A percentile compares a stretch with the other conserved stretches of the same genome.
phyloP scores from a whole-genome alignment of 1,139 yeast genomes.

The Kurtzmaniella quercitrusa region DNA sequence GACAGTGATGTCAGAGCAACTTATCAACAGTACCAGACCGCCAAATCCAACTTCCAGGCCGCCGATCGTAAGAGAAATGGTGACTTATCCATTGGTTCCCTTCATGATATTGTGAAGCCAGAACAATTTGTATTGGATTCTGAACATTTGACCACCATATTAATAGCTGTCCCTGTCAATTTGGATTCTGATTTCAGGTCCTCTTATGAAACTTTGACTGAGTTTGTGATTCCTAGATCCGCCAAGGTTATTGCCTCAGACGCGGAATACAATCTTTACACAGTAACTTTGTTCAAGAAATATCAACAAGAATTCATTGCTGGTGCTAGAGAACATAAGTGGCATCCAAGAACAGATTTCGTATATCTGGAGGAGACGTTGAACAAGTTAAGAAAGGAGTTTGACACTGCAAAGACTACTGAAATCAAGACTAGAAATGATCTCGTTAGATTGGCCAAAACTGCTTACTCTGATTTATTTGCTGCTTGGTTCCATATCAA shows the following conservation, averaged over 20 bases:
- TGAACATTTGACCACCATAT: conserved; percentile 77
- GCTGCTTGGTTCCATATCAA: conserved; percentile 89
- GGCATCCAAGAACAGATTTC: conserved; percentile 87
- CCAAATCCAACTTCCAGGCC: conserved; percentile 78
- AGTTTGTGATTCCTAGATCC: conserved; percentile 88
- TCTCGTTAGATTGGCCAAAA: conserved; percentile 72
- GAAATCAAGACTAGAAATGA: conserved; percentile 78
- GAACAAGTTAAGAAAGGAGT: conserved; percentile 71
- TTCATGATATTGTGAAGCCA: conserved; percentile 84
- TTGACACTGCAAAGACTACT: conserved; percentile 65
- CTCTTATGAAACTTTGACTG: conserved; percentile 70
- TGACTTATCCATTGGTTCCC: conserved; percentile 82
- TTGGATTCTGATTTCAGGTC: conserved; percentile 56
- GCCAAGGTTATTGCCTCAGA: conserved; percentile 71
- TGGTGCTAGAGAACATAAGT: conserved; percentile 78
- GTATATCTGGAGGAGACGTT: conserved; percentile 77
- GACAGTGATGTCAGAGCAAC: conserved; percentile 78
- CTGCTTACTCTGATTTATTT: conserved; percentile 83
- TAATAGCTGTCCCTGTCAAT: conserved; percentile 81
- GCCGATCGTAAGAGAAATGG: conserved; percentile 94
- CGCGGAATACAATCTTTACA: conserved; percentile 66
- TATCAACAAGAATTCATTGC: conserved; percentile 63
- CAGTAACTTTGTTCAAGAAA: conserved; percentile 83
- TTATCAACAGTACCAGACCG: conserved; percentile 68
- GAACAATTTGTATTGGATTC: conserved; percentile 81